phyloP scores from a whole-genome alignment of 441 rosid species.

The Macaranga tanarius region DNA sequence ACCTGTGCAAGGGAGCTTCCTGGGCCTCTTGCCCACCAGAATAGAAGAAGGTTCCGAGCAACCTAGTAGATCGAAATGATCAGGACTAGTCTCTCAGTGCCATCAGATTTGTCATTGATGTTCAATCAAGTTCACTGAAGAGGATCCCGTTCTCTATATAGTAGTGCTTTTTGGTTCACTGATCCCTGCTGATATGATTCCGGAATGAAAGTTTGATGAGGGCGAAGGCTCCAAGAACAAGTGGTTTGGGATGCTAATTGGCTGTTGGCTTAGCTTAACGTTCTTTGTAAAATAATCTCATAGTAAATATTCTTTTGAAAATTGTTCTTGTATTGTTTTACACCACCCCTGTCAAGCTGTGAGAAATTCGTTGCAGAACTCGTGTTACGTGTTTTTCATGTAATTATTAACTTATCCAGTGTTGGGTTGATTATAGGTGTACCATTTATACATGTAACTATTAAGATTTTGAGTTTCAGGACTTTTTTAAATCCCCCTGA shows the following conservation, averaged over 20 bases:
- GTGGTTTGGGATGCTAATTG: constrained; percentile 40
- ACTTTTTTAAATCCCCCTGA: not conserved
- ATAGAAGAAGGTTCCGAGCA: constrained; percentile 61
- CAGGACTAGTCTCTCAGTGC: not conserved
- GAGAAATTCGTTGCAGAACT: constrained; percentile 13
- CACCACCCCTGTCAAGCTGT: constrained; percentile 11
- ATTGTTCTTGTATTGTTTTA: constrained; percentile 24
- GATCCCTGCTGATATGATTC: constrained; percentile 15
- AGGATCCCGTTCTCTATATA: constrained; percentile 21
- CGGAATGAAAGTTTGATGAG: constrained; percentile 24
- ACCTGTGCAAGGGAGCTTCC: constrained; percentile 76
- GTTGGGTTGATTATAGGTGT: constrained; percentile 21
- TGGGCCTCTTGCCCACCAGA: constrained; percentile 66
- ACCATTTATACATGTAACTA: constrained; percentile 18
- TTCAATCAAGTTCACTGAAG: constrained; percentile 13
- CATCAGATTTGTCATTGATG: constrained; percentile 11
- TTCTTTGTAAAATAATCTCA: constrained; percentile 35
- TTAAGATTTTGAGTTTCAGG: not conserved
- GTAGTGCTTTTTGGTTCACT: constrained; percentile 24
- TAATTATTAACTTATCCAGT: not conserved
- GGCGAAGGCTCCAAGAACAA: constrained; percentile 33
- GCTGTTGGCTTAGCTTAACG: constrained; percentile 24
- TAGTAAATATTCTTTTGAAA: constrained; percentile 47
- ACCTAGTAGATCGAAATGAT: constrained; percentile 42
- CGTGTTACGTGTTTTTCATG: constrained; percentile 2